These are phyloP conservation scores for Penicillium parvum DNA, from an alignment of 495 filamentous ascomycete genomes.

Conservation along the genomic window DNA sequence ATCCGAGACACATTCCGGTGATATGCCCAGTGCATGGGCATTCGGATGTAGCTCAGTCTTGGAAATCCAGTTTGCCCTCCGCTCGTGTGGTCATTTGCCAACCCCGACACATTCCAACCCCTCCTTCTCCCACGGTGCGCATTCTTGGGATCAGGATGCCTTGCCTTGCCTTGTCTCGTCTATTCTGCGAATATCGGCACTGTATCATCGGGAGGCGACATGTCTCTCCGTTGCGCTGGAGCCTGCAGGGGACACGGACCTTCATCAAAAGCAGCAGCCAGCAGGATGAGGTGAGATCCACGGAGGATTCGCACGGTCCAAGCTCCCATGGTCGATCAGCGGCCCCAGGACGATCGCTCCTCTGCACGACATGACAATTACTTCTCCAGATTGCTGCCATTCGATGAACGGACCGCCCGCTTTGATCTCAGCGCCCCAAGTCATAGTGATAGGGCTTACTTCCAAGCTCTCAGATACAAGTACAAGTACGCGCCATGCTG, in stretches of 20 bases:
- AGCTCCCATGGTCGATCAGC: slow-evolving; percentile 21
- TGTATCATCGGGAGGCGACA: no score
- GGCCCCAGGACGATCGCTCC: slow-evolving; percentile 21
- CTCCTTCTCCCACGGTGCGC: slow-evolving; percentile 17
- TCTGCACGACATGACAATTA: slow-evolving; percentile 25
- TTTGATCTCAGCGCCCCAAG: no score
- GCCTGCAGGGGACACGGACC: slow-evolving; percentile 17
- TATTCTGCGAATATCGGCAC: background rate
- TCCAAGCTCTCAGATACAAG: no score
- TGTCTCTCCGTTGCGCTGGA: slow-evolving; percentile 10
- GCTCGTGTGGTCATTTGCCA: background rate
- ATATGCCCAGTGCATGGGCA: no score
- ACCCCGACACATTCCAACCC: slow-evolving; percentile 29
- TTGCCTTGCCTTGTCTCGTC: background rate
- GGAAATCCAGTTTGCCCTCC: background rate
- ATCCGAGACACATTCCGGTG: no score
- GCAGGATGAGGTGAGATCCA: background rate
- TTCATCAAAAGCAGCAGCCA: background rate
- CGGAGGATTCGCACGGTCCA: slow-evolving; percentile 23
- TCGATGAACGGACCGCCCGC: no score
- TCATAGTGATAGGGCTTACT: no score
- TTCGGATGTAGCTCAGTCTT: background rate
- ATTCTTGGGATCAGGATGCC: slow-evolving; percentile 16
- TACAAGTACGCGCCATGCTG: no score
- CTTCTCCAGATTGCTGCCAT: background rate